Conservation (phyloP, 495 filamentous ascomycete species). For the Apiosordaria backusii region DNA sequence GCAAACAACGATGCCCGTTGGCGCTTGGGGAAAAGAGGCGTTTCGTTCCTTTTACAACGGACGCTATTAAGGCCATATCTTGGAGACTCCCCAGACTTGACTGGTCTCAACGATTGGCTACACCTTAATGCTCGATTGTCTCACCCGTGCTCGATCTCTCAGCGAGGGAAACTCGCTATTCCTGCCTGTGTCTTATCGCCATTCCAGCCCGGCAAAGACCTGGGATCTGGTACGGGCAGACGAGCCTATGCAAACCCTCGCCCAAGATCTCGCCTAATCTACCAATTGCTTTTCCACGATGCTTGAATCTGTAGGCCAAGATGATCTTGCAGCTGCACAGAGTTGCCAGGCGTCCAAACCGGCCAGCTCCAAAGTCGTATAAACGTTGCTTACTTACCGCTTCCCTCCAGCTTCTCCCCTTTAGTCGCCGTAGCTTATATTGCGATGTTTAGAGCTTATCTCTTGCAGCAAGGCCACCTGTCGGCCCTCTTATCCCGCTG, state of each 20-base stretch:
- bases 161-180: slow-evolving; percentile 1
- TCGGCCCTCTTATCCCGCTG: slow-evolving; percentile 6
- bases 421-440: slow-evolving; percentile 6
- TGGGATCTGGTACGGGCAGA: not conserved
- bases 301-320: not conserved
- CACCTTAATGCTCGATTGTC: not conserved
- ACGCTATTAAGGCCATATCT: no score
- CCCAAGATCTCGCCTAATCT: slow-evolving; percentile 21
- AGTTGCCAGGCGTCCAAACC: no score
- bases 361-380: not conserved
- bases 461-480: not conserved
- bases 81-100: no score
- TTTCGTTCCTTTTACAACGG: no score
- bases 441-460: slow-evolving; percentile 8
- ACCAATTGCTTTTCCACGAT: slow-evolving; percentile 14
- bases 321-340: slow-evolving; percentile 1
- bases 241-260: no score
- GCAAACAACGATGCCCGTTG: no score
- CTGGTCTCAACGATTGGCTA: no score
- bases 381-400: not conserved
- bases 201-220: slow-evolving; percentile 11
- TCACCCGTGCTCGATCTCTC: not conserved
- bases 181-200: slow-evolving; percentile 8
- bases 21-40: no score
- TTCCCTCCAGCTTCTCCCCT: slow-evolving; percentile 9